Evolutionary conservation across 148 eudicot genomes (phyloP), one percentile per base, ranked within the genome.

Genomic region (Gaultheria prostrata): DNA sequence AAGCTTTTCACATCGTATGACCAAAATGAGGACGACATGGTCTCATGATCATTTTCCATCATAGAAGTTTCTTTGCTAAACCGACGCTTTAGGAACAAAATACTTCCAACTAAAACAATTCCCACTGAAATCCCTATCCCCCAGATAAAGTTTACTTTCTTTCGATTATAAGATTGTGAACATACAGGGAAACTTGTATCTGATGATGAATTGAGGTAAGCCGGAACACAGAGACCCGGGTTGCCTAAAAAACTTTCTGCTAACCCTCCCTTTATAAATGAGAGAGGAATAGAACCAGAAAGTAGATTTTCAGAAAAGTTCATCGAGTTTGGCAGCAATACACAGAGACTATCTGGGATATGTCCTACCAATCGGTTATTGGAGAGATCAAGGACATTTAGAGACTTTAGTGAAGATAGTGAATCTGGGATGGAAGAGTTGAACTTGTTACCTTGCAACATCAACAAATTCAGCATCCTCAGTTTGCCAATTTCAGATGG

Each of bases 311-410:
- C 57, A 50, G 97, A 93, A 35, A 93, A 90, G 89, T 95, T 95
- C 71, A 95, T 78, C 6, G 92, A 93, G 85, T 87, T 94, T 45
- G 99, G 95, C 24, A 92, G 89, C 85, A 96, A 79, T 24, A 85
- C 80, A 75, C 83, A 75, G 51, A 96, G 91, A 80, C 87, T 89
- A 32, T 89, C 86, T 4, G 99, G 99, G 82, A 96, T 87, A 5
- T 82, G 71, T 17, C 99, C 99, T 18, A 80, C 89, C 84, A 96
- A 87, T 30, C 82, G 87, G 56, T 95, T 96, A 77, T 84, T 90
- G 78, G 99, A 91, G 51, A 96, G 91, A 82, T 96, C 98, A 76
- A 96, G 97, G 74, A 91, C 89, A 86, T 96, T 94, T 24, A 94
- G 91, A 35, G 88, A 90, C 78, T 82, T 89, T 18, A 94, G 85